phyloP scores from a whole-genome alignment of 768 basidiomycete genomes.

The Candolleomyces eurysporus region DNA sequence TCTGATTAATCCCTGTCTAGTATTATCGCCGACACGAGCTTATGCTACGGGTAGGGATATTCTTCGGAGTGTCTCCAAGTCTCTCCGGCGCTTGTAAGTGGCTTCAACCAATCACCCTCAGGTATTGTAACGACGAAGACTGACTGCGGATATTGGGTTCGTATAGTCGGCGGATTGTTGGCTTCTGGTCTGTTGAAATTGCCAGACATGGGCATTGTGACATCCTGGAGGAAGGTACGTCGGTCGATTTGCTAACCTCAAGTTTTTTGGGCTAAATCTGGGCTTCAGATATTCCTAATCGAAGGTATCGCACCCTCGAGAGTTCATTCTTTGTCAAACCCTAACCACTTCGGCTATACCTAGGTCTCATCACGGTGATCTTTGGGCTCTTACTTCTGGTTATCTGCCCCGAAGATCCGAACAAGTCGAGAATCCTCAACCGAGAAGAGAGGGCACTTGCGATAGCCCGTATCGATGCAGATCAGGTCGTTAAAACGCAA shows the following conservation, averaged over 20 bases:
- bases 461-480: conserved; percentile 26
- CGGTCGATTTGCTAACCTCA: background rate
- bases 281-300: conserved; percentile 27
- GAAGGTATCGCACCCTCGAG: conserved; percentile 17
- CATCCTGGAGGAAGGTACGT: conserved; percentile 34
- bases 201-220: conserved; percentile 28
- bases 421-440: conserved; percentile 21
- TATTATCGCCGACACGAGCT: conserved; percentile 34
- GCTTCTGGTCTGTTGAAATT: conserved; percentile 35
- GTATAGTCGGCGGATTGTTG: conserved; percentile 32
- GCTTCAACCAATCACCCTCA: background rate
- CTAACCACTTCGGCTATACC: too few species aligned
- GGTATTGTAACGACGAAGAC: too few species aligned
- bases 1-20: conserved; percentile 6
- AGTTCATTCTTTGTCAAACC: background rate
- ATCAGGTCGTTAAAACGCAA: conserved; percentile 14
- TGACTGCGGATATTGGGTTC: background rate
- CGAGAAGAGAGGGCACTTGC: conserved; percentile 23
- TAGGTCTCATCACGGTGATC: conserved; percentile 24
- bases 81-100: conserved; percentile 34
- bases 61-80: conserved; percentile 31
- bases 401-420: conserved; percentile 23
- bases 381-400: conserved; percentile 20
- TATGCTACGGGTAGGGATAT: conserved; percentile 32
- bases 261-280: background rate